phyloP scores from a whole-genome alignment of 805 yeast genomes.

The Hanseniaspora clermontiae region DNA sequence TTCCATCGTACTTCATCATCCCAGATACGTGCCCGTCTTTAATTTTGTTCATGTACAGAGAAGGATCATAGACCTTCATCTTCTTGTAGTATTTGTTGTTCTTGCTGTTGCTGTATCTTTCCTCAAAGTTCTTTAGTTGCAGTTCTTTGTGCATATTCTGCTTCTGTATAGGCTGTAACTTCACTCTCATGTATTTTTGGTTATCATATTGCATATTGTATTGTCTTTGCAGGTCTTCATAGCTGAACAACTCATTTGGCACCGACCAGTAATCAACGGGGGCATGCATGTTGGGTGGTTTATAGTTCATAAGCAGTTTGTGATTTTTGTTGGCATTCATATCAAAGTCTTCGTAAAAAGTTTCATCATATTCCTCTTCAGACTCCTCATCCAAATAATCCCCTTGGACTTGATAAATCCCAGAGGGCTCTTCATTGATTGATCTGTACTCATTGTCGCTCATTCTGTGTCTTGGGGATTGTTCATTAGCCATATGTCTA shows the following conservation, averaged over 20 bases:
- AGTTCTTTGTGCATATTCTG: background rate
- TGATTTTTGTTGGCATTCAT: background rate
- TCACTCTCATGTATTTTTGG: background rate
- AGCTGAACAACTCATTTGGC: background rate
- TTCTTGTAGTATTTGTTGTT: background rate
- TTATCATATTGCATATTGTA: background rate
- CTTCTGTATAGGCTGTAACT: background rate
- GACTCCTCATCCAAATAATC: conserved; percentile 1
- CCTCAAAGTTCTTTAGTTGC: background rate
- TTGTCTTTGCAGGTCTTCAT: background rate
- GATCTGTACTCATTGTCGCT: background rate
- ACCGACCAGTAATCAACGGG: conserved; percentile 10
- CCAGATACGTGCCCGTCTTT: conserved; percentile 8
- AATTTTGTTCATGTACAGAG: background rate
- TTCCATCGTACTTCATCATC: conserved; percentile 4
- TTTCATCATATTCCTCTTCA: conserved; percentile 2
- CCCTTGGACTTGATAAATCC: background rate
- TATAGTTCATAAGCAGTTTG: background rate
- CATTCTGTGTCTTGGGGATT: background rate
- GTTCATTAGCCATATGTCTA: background rate
- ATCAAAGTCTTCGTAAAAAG: conserved; percentile 8
- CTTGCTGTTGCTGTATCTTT: background rate
- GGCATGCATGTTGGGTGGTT: background rate
- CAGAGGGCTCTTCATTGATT: background rate
- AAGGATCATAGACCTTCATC: background rate